These are phyloP conservation scores for Aspergillus proliferans DNA, from an alignment of 2,329 filamentous ascomycete genomes.

Conservation along the genomic window DNA sequence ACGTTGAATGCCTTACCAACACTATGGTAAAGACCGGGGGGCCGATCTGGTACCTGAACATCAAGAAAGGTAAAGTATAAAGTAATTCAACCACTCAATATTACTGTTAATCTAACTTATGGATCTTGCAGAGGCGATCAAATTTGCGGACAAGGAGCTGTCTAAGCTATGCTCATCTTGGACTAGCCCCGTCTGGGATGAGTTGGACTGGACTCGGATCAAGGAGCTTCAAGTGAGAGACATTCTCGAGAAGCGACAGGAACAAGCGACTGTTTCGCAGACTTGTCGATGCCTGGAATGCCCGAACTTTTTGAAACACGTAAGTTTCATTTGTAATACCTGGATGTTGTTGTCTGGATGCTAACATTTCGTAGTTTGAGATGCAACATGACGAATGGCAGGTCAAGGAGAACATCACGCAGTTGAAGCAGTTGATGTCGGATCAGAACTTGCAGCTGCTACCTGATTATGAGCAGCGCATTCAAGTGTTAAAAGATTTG, in stretches of 20 bases:
- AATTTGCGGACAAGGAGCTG: conserved; percentile 63
- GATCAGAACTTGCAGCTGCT: conserved; percentile 94
- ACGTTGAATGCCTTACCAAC: conserved; percentile 79
- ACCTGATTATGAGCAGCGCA: conserved; percentile 93
- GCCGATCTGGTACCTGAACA: conserved; percentile 43
- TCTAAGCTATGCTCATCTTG: conserved; percentile 65
- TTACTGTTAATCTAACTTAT: conserved; percentile 2
- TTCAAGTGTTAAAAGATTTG: conserved; percentile 84
- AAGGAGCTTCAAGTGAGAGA: conserved; percentile 78
- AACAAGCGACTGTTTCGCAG: conserved; percentile 58
- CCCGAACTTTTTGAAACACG: conserved; percentile 77
- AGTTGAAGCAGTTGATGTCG: conserved; percentile 81
- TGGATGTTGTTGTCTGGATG: neutral
- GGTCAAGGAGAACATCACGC: conserved; percentile 85
- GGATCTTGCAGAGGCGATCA: conserved; percentile 42
- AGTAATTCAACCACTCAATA: neutral
- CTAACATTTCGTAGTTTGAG: conserved; percentile 58
- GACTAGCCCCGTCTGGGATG: conserved; percentile 70
- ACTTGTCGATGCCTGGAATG: conserved; percentile 63
- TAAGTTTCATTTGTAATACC: conserved; percentile 41
- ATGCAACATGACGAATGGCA: conserved; percentile 97
- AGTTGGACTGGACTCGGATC: conserved; percentile 74
- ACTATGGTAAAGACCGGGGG: conserved; percentile 52
- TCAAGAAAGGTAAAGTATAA: conserved; percentile 44
- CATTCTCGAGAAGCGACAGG: conserved; percentile 64